Percentiles rank a stretch among this genome's conserved stretches.
phyloP scores from a whole-genome alignment of 2,329 filamentous ascomycete species.

The Herpotrichia juniperi region DNA sequence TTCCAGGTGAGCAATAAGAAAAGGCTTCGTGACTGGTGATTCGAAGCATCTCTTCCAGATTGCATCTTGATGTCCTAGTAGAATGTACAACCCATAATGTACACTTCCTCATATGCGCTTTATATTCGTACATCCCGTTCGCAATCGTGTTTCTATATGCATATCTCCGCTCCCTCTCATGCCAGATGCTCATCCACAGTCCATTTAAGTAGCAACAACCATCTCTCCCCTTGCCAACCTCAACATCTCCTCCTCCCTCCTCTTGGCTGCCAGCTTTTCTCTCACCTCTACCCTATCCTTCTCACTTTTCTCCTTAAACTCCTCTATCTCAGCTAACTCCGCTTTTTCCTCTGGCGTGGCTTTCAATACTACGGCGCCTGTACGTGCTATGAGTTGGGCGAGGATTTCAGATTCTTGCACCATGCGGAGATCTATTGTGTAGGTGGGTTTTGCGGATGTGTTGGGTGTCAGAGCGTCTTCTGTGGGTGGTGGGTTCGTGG shows the following conservation, averaged over 20 bases:
- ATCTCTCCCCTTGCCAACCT: constrained; percentile 58
- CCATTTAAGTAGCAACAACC: neutral
- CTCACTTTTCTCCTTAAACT: constrained; percentile 57
- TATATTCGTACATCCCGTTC: neutral
- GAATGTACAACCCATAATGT: no score
- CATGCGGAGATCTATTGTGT: constrained; percentile 64
- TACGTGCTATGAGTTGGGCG: constrained; percentile 65
- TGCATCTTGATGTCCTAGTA: no score
- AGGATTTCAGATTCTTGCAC: constrained; percentile 68
- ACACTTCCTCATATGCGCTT: no score
- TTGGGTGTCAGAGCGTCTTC: constrained; percentile 31
- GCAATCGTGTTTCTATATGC: neutral
- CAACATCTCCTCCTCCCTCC: constrained; percentile 66
- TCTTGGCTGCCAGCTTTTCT: constrained; percentile 62
- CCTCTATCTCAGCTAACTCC: constrained; percentile 64
- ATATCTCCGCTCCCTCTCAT: no score
- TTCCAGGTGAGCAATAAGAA: no score
- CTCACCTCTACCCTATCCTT: constrained; percentile 62
- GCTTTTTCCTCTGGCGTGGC: constrained; percentile 65
- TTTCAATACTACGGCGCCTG: constrained; percentile 63
- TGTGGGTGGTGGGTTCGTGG: constrained; percentile 14
- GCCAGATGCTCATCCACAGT: no score
- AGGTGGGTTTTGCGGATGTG: constrained; percentile 43
- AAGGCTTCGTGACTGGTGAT: no score
- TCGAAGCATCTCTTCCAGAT: no score